These are phyloP conservation scores for Bipolaris gigantea DNA, from an alignment of 2,329 filamentous ascomycete species.

Conservation along the genomic window DNA sequence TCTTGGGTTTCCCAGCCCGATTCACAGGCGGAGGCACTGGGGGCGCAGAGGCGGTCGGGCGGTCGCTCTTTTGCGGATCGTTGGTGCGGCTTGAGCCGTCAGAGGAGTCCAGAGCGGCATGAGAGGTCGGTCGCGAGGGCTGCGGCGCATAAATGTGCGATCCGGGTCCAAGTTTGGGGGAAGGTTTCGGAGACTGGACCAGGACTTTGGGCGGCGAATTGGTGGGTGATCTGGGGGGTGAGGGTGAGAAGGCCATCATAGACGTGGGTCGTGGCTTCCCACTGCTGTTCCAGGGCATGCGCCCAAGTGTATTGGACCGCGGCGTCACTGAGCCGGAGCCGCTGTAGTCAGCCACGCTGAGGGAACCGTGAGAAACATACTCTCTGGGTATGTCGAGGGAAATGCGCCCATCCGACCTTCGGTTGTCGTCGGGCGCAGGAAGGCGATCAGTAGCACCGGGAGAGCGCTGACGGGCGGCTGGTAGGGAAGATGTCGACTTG, in stretches of 20 bases:
- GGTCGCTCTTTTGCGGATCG: constrained; percentile 38
- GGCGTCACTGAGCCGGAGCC: constrained; percentile 38
- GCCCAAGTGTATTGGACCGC: constrained; percentile 38
- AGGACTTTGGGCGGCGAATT: constrained; percentile 66
- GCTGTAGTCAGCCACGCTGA: constrained; percentile 44
- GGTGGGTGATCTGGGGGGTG: constrained; percentile 50
- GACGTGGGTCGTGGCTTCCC: constrained; percentile 50
- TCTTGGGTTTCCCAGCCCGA: constrained; percentile 75
- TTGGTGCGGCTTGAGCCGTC: constrained; percentile 36
- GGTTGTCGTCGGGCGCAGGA: constrained; percentile 31
- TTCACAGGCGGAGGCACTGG: constrained; percentile 72
- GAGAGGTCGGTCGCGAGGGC: constrained; percentile 31
- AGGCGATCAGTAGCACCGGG: constrained; percentile 39
- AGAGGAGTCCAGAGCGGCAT: constrained; percentile 30
- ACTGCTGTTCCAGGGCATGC: constrained; percentile 42
- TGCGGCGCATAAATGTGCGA: constrained; percentile 39
- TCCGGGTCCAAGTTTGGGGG: constrained; percentile 53
- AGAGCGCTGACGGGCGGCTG: constrained; percentile 33
- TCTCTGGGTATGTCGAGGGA: constrained; percentile 49
- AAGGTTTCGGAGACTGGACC: constrained; percentile 71
- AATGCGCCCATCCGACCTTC: constrained; percentile 41
- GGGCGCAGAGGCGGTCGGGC: constrained; percentile 46
- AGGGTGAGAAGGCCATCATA: constrained; percentile 53
- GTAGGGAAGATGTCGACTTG: constrained; percentile 24
- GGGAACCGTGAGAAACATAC: constrained; percentile 24